phyloP scores from a whole-genome alignment of 495 filamentous ascomycete species.

The Letharia lupina region DNA sequence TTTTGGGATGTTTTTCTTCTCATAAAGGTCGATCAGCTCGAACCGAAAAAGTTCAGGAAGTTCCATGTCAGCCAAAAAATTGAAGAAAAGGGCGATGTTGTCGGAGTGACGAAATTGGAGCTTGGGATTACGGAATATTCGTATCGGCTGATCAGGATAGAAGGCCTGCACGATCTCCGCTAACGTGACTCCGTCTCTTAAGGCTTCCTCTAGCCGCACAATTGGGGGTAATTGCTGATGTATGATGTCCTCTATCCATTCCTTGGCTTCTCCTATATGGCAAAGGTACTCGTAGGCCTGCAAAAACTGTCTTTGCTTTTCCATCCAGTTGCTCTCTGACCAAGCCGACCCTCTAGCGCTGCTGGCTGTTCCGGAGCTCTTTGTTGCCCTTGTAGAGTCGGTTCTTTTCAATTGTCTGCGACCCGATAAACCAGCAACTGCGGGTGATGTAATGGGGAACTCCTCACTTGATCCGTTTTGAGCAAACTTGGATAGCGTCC shows the following conservation, averaged over 20 bases:
- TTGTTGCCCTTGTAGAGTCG: conserved; percentile 45
- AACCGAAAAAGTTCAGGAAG: conserved; percentile 97
- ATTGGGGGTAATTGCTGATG: conserved; percentile 84
- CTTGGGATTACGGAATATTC: conserved; percentile 75
- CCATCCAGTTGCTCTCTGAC: conserved; percentile 94
- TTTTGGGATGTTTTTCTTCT: conserved; percentile 99
- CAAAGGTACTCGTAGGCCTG: conserved; percentile 99
- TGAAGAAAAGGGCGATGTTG: conserved; percentile 92
- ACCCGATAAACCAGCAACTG: conserved; percentile 81
- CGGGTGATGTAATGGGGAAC: conserved; percentile 67
- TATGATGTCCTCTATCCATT: conserved; percentile 97
- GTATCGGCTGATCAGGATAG: conserved; percentile 59
- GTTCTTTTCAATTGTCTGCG: conserved; percentile 72
- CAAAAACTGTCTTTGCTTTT: conserved; percentile 90
- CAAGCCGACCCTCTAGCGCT: conserved; percentile 55
- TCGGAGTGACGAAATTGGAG: conserved; percentile 95
- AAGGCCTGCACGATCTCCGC: conserved; percentile 94
- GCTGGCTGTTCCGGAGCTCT: conserved; percentile 37
- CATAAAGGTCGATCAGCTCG: conserved; percentile 95
- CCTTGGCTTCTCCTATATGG: conserved; percentile 97
- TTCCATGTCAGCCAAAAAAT: conserved; percentile 85
- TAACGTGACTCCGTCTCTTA: conserved; percentile 88
- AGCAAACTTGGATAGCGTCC: conserved; percentile 80
- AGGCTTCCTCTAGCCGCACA: conserved; percentile 88
- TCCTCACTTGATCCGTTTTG: conserved; percentile 66